A percentile compares a stretch with the other conserved stretches of the same genome.
phyloP scores from a whole-genome alignment of 257 asterid genomes.

The Leptodermis oblonga region DNA sequence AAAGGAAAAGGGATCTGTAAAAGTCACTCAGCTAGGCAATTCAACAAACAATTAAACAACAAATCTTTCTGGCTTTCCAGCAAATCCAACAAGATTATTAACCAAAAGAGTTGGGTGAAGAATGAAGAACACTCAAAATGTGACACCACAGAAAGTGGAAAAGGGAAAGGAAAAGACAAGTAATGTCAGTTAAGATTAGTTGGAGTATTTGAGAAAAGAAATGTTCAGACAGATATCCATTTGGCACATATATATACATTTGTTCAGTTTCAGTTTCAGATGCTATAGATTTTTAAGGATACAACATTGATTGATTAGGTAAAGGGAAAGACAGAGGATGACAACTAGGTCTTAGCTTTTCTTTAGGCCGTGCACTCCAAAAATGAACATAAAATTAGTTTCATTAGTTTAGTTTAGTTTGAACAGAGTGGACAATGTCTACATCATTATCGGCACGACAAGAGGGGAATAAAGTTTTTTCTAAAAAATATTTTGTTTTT shows the following conservation, averaged over 20 bases:
- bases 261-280: too few relatives aligned
- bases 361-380: constrained; percentile 7
- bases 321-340: constrained; percentile 16
- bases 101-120: too few relatives aligned
- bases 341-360: constrained; percentile 19
- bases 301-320: constrained; percentile 7
- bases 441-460: constrained; percentile 11
- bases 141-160: constrained; percentile 22
- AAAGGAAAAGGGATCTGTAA: constrained; percentile 15
- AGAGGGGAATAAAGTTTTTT: neutral
- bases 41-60: constrained; percentile 7
- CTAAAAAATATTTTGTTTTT: neutral
- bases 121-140: constrained; percentile 24
- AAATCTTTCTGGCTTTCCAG: constrained; percentile 28
- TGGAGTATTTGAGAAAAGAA: constrained; percentile 18
- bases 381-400: neutral
- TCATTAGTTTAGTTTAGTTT: too few relatives aligned
- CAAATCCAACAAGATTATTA: too few relatives aligned
- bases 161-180: constrained; percentile 23
- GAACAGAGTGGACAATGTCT: neutral
- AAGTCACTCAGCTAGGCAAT: constrained; percentile 20
- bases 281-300: neutral
- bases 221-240: neutral
- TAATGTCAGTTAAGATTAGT: constrained; percentile 43
- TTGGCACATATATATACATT: neutral